Evolutionary conservation across 257 asterid genomes (phyloP).

Genomic region (Ballota nigra): DNA sequence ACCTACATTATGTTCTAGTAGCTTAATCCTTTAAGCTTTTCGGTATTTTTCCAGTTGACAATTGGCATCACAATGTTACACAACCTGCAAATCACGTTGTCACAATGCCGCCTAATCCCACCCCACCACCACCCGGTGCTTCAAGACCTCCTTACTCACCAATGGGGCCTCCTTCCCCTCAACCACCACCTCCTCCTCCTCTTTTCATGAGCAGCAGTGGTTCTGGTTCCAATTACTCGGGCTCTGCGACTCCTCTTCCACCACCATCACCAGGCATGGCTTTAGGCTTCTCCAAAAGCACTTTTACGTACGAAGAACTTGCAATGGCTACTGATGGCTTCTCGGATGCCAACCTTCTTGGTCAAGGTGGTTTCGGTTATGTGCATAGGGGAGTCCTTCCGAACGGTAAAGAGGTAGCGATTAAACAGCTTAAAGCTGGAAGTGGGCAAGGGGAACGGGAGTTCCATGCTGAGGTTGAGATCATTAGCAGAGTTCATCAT

Average conservation of each 20-base stretch:
- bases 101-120: constrained; percentile 48
- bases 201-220: constrained; percentile 66
- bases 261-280: constrained; percentile 65
- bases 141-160: constrained; percentile 62
- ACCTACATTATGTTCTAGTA: no score
- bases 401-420: constrained; percentile 82
- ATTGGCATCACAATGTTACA: constrained; percentile 65
- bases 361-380: constrained; percentile 97
- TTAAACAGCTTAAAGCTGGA: constrained; percentile 85
- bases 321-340: constrained; percentile 90
- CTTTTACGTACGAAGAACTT: constrained; percentile 76
- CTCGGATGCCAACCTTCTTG: constrained; percentile 84
- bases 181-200: constrained; percentile 52
- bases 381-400: constrained; percentile 89
- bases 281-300: constrained; percentile 66
- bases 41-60: constrained; percentile 45
- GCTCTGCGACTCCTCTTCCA: constrained; percentile 48
- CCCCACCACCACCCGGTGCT: constrained; percentile 54
- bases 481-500: constrained; percentile 93
- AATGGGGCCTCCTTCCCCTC: constrained; percentile 33
- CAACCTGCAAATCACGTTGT: constrained; percentile 46
- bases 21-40: not conserved
- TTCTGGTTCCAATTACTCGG: constrained; percentile 72
- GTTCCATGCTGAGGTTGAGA: constrained; percentile 95
- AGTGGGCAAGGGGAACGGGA: constrained; percentile 97